Evolutionary conservation across 306 rosid genomes (phyloP), one percentile per base, ranked within the genome.

Genomic region (Cucurbita argyrosperma): DNA sequence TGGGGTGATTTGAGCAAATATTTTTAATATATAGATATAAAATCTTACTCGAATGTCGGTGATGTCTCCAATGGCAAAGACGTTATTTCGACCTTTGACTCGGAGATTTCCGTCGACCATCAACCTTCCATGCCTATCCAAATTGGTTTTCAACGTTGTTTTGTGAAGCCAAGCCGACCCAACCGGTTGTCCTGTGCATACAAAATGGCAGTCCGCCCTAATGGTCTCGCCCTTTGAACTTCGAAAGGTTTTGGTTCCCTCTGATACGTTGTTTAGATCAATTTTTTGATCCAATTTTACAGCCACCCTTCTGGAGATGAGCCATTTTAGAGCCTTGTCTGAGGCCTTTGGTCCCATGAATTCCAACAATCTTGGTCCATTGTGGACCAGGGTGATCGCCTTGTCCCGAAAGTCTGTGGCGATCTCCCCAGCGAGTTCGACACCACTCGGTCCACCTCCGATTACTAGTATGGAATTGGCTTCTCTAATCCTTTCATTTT

Each of bases 361-460:
- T 78, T 92, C 96, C 47, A 92, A 72, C 75, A 92, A 75, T 84
- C 96, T 87, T 7, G 86, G 60, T 43, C 98, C 96, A 66, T 71
- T 81, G 71, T 90, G 96, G 70, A 90, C 93, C 12, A 90, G 47
- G 10, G 84, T 90, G 15, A 92, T 26, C 77, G 76, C 83, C 88
- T 87, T 88, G 11, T 82, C 83, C 0, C 96, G 91, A 71, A 80
- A 92, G 76, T 90, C 96, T 63, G 81, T 86, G 14, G 87, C 90
- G 39, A 92, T 90, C 83, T 90, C 98, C 74, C 85, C 96, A 3
- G 96, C 90, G 58, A 90, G 96, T 74, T 90, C 98, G 21, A 92
- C 96, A 54, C 98, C 98, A 10, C 87, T 85, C 23, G 96, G 98
- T 62, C 98, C 98, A 11, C 98, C 98, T 75, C 92, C 98, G 70